Percentiles rank a stretch among this genome's conserved stretches.
Conservation (phyloP, 169 alveolate species). For the Plasmodium cynomolgi region DNA sequence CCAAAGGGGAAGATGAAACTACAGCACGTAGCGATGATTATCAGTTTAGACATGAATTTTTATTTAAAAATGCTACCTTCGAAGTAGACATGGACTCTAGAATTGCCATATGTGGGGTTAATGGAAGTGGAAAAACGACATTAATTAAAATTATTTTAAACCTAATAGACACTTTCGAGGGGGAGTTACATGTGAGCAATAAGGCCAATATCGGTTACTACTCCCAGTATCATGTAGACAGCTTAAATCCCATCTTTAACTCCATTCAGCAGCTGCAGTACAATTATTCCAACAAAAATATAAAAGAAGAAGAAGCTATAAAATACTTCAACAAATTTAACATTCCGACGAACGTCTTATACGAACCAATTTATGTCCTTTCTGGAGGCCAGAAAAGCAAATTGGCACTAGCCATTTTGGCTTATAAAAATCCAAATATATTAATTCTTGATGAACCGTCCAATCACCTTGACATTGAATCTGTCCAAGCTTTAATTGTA, state of each 20-base stretch:
- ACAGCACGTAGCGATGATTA: constrained; percentile 19
- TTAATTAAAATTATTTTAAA: constrained; percentile 93
- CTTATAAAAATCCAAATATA: constrained; percentile 95
- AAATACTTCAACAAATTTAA: constrained; percentile 95
- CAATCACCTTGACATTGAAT: constrained; percentile 97
- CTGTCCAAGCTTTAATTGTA: constrained; percentile 97
- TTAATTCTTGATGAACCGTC: constrained; percentile 98
- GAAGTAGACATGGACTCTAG: constrained; percentile 88
- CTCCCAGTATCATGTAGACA: constrained; percentile 97
- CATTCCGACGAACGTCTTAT: constrained; percentile 93
- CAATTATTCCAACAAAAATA: constrained; percentile 86
- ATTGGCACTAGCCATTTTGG: constrained; percentile 96
- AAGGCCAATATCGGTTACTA: constrained; percentile 95
- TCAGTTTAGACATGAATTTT: constrained; percentile 75
- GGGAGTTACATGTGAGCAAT: constrained; percentile 92
- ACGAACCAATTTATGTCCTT: constrained; percentile 96
- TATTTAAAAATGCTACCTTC: constrained; percentile 78
- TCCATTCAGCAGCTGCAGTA: constrained; percentile 95
- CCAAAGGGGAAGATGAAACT: constrained; percentile 7
- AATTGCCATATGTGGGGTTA: constrained; percentile 97
- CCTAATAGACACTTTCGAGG: constrained; percentile 89
- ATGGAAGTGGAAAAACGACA: constrained; percentile 98
- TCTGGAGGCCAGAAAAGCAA: constrained; percentile 98
- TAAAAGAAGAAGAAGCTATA: constrained; percentile 91
- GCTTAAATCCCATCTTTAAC: constrained; percentile 93